A percentile compares a stretch with the other conserved stretches of the same genome.
phyloP scores from a whole-genome alignment of 2,329 filamentous ascomycete genomes.

The Exophiala sp. region DNA sequence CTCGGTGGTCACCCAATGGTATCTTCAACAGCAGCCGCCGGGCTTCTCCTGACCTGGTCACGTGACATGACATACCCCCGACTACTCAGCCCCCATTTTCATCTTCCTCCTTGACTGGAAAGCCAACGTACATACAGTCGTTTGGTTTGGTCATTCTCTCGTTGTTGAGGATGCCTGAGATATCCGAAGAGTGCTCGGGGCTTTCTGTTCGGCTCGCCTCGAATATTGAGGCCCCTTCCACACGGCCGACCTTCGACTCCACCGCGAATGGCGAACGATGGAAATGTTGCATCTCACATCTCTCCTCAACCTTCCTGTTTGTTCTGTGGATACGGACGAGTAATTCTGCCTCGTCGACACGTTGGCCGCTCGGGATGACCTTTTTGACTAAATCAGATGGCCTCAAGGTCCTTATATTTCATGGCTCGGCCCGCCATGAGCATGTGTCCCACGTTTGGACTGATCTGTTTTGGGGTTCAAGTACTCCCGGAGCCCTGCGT shows the following conservation, averaged over 20 bases:
- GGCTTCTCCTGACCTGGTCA: neutral
- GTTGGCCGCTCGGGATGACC: conserved; percentile 7
- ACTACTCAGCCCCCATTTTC: neutral
- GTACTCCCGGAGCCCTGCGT: neutral
- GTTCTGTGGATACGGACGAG: neutral
- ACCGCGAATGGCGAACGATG: neutral
- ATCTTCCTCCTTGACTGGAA: neutral
- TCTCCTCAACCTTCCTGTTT: no score
- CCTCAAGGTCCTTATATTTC: conserved; percentile 9
- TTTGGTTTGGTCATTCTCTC: neutral
- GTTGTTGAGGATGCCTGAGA: no score
- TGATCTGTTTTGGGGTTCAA: neutral
- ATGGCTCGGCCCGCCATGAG: neutral
- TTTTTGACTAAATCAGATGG: neutral
- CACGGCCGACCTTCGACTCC: neutral
- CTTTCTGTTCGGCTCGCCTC: neutral
- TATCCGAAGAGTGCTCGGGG: neutral
- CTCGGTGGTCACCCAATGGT: neutral
- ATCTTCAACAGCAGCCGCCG: neutral
- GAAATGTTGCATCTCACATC: neutral
- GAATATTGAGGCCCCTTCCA: neutral
- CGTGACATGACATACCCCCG: neutral
- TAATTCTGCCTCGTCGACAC: conserved; percentile 9
- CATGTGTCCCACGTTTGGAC: neutral
- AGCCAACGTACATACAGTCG: neutral